These are phyloP conservation scores for Phyllosticta paracitricarpa DNA, from an alignment of 2,329 filamentous ascomycete species.

Conservation along the genomic window DNA sequence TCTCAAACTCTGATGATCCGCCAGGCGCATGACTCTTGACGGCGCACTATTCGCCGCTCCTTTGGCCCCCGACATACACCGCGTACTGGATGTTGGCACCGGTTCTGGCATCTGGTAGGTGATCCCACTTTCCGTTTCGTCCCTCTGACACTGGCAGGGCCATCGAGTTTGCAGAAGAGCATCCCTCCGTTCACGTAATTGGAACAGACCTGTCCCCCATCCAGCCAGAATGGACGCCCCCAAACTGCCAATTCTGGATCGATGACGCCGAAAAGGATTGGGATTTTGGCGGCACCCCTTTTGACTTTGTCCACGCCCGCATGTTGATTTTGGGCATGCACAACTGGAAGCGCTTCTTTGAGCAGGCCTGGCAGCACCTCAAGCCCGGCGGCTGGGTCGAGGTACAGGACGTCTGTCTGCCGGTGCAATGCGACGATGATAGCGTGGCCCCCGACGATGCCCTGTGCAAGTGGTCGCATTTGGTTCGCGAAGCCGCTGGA, in stretches of 20 bases:
- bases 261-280: slow-evolving; percentile 40
- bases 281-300: slow-evolving; percentile 37
- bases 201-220: slow-evolving; percentile 25
- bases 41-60: slow-evolving; percentile 28
- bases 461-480: neutral
- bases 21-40: slow-evolving; percentile 20
- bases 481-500: slow-evolving; percentile 2
- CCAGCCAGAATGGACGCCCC: slow-evolving; percentile 15
- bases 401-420: slow-evolving; percentile 32
- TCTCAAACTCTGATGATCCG: neutral
- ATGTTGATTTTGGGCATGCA: slow-evolving; percentile 44
- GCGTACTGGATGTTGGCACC: slow-evolving; percentile 22
- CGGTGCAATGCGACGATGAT: slow-evolving; percentile 7
- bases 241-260: slow-evolving; percentile 26
- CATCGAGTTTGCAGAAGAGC: slow-evolving; percentile 24
- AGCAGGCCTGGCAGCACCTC: slow-evolving; percentile 30
- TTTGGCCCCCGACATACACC: slow-evolving; percentile 11
- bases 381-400: slow-evolving; percentile 44
- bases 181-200: slow-evolving; percentile 23
- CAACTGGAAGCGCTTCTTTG: slow-evolving; percentile 43
- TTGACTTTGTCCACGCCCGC: slow-evolving; percentile 49
- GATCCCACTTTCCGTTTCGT: neutral
- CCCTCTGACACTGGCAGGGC: slow-evolving; percentile 8
- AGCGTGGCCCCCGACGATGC: slow-evolving; percentile 10
- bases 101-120: slow-evolving; percentile 24